These are phyloP conservation scores for Pisolithus tinctorius DNA, from an alignment of 768 basidiomycete genomes.

Conservation along the genomic window DNA sequence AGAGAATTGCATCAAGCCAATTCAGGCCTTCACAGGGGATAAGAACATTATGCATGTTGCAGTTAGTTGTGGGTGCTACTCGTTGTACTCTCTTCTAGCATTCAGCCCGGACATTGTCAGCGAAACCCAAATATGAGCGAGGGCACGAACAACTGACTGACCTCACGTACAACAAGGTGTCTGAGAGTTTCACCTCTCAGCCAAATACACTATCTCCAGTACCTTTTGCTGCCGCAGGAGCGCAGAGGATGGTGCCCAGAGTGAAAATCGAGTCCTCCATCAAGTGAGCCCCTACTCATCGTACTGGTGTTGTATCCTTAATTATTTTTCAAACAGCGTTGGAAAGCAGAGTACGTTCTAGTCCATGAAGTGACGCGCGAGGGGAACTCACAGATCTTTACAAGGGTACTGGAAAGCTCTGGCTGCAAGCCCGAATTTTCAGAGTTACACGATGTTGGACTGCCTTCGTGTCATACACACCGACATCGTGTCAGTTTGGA, in stretches of 20 bases:
- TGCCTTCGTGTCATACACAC: conserved; percentile 13
- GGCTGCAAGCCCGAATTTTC: conserved; percentile 8
- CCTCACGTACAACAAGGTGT: neutral
- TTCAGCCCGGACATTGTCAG: neutral
- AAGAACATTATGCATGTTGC: neutral
- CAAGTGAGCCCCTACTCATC: neutral
- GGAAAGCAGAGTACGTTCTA: conserved; percentile 3
- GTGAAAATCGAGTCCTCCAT: conserved; percentile 4
- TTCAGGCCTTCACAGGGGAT: neutral
- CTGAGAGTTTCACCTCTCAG: neutral
- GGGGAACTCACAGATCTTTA: neutral
- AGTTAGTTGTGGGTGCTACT: neutral
- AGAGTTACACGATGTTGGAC: conserved; percentile 1
- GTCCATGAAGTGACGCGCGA: neutral
- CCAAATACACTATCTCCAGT: neutral
- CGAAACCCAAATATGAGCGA: neutral
- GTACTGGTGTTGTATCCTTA: neutral
- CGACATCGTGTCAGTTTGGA: conserved; percentile 16
- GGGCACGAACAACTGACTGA: neutral
- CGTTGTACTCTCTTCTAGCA: no score
- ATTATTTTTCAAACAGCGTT: neutral
- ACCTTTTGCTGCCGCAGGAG: neutral
- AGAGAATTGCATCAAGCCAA: neutral
- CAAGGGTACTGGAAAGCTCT: conserved; percentile 15
- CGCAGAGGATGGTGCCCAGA: neutral